phyloP scores from a whole-genome alignment of 2,329 filamentous ascomycete genomes.

The Exophiala alcalophila region DNA sequence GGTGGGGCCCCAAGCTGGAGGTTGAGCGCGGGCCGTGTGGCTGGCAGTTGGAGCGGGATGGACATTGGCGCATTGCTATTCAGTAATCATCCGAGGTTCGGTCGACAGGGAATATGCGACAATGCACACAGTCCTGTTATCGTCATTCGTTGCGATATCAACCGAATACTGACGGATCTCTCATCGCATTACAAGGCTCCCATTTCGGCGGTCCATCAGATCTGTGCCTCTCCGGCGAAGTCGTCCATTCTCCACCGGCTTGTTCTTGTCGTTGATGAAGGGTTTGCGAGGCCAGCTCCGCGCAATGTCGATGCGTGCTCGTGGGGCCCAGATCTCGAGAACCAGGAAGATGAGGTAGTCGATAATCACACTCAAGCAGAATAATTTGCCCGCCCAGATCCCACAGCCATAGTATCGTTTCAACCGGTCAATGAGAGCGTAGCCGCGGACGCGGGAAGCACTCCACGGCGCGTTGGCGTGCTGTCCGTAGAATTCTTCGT shows the following conservation, averaged over 20 bases:
- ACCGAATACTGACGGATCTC: too few relatives aligned
- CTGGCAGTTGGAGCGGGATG: too few relatives aligned
- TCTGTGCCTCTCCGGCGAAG: constrained; percentile 26
- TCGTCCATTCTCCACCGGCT: constrained; percentile 30
- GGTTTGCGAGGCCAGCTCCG: constrained; percentile 85
- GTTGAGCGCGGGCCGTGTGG: too few relatives aligned
- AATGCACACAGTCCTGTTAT: too few relatives aligned
- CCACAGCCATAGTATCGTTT: constrained; percentile 98
- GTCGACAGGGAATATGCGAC: too few relatives aligned
- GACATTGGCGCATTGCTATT: too few relatives aligned
- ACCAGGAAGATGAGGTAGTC: constrained; percentile 90
- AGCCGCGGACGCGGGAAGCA: constrained; percentile 67
- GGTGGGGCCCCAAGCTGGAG: too few relatives aligned
- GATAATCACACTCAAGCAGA: constrained; percentile 89
- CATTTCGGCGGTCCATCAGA: constrained; percentile 31
- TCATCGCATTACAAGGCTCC: constrained; percentile 28
- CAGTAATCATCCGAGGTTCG: too few relatives aligned
- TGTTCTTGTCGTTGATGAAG: constrained; percentile 34
- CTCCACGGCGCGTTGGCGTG: constrained; percentile 68
- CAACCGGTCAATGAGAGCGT: constrained; percentile 87
- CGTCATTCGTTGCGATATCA: too few relatives aligned
- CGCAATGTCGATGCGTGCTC: constrained; percentile 82
- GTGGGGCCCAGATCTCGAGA: constrained; percentile 80
- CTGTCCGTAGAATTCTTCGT: constrained; percentile 84
- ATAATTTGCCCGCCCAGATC: constrained; percentile 96